Base-by-base conservation (phyloP, 495 filamentous ascomycete genomes). In the Xylaria grammica region DNA sequence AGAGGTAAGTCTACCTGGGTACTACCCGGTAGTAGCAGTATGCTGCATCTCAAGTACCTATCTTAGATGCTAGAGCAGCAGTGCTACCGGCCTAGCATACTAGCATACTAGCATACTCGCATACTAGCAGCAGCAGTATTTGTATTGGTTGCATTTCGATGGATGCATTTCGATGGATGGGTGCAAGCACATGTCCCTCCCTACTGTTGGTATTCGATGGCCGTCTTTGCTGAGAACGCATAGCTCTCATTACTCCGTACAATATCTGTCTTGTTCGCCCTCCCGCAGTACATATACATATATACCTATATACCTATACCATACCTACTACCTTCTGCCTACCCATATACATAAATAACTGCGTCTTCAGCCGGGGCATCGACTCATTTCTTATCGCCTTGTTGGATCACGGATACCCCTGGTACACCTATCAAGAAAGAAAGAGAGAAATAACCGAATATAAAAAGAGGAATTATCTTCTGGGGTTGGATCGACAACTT, bases 71-170 rank as follows among this genome's bases (percentile, higher is more conserved):
- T 32, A 26, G 26, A 29, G 51, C 19, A 53, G 38, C 38, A 56
- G 54, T 58, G 27, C 40, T 45, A 56, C 42, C 4, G 42, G 42
- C n/a, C 7, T 36, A 36, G 17, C n/a, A 4, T 45, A 45, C 42
- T n/a, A 4, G 17, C n/a, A 20, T 45, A 45, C 42, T 6, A n/a
- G 11, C 32, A 36, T 36, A 11, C 32, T 5, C 11, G 32, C 32
- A 36, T 11, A 36, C 32, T 36, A 51, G 26, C 49, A 51, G 4
- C 46, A 49, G 54, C 54, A 58, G 24, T 17, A 58, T 44, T 9
- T 36, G 42, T 27, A 48, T 59, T 27, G 26, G 27, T 24, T 30
- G 2, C 26, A 34, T 32, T 32, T 46, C n/a, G n/a, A n/a, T n/a
- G n/a, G n/a, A n/a, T n/a, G n/a, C n/a, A n/a, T n/a, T n/a, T n/a